phyloP scores from a whole-genome alignment of 257 asterid genomes.

The Paulownia fortunei region DNA sequence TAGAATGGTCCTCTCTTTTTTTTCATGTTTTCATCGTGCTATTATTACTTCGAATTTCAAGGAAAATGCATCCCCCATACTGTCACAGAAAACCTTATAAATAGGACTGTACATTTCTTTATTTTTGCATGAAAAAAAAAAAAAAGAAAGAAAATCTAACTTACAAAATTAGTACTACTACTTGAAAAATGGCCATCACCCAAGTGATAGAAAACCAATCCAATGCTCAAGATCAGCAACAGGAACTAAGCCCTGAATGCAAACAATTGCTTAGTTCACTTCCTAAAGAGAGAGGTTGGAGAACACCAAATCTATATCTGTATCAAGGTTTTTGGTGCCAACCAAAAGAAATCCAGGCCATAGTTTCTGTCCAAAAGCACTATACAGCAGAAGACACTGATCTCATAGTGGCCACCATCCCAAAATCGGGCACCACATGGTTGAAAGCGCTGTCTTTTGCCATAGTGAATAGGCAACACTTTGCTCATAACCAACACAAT shows the following conservation, averaged over 20 bases:
- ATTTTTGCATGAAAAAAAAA: neutral
- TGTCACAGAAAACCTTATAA: neutral
- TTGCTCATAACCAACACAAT: neutral
- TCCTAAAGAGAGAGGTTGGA: slow-evolving; percentile 61
- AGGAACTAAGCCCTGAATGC: slow-evolving; percentile 37
- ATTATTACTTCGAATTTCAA: too few relatives aligned
- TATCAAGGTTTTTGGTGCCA: slow-evolving; percentile 61
- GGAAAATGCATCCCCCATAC: too few relatives aligned
- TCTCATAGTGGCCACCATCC: slow-evolving; percentile 49
- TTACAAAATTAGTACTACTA: neutral
- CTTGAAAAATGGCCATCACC: slow-evolving; percentile 31
- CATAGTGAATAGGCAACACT: slow-evolving; percentile 32
- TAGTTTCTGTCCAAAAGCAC: slow-evolving; percentile 36
- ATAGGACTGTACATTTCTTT: neutral
- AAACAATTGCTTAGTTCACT: slow-evolving; percentile 43
- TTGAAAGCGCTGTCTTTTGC: slow-evolving; percentile 54
- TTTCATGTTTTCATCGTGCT: neutral
- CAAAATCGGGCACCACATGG: slow-evolving; percentile 74
- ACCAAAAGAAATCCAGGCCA: slow-evolving; percentile 41
- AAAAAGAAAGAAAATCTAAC: neutral
- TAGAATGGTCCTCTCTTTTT: too few relatives aligned
- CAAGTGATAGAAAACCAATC: slow-evolving; percentile 9
- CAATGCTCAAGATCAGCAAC: slow-evolving; percentile 17
- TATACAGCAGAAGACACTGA: slow-evolving; percentile 36
- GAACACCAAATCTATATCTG: slow-evolving; percentile 48